Evolutionary conservation across 352 stramenopile genomes (phyloP).

Genomic region (Phytophthora constricta): DNA sequence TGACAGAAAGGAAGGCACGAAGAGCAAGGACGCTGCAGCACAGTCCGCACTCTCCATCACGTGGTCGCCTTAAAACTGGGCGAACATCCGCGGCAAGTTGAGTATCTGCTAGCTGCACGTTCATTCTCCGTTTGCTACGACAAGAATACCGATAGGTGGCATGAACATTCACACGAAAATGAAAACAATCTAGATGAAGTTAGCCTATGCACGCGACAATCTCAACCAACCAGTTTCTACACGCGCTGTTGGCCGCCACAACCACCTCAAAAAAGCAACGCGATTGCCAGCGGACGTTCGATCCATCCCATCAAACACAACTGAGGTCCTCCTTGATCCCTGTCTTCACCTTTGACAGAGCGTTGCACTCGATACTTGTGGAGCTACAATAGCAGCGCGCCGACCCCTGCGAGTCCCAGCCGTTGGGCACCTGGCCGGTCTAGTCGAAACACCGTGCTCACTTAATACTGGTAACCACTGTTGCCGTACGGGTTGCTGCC

Average conservation of each 20-base stretch:
- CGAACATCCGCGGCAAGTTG: no score
- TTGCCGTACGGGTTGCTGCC: constrained; percentile 62
- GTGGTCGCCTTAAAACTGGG: no score
- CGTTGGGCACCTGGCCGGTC: not conserved
- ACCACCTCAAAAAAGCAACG: constrained; percentile 18
- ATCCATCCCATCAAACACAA: constrained; percentile 25
- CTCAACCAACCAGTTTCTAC: constrained; percentile 35
- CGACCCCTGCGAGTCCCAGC: no score
- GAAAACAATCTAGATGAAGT: constrained; percentile 49
- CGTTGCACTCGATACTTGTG: constrained; percentile 19
- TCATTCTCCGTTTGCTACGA: no score
- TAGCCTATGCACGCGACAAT: constrained; percentile 37
- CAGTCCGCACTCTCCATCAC: no score
- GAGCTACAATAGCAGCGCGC: no score
- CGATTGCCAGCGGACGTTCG: constrained; percentile 18
- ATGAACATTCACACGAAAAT: constrained; percentile 29
- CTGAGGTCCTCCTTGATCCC: constrained; percentile 12
- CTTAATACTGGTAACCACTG: constrained; percentile 61
- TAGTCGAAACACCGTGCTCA: constrained; percentile 20
- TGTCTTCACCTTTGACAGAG: constrained; percentile 39
- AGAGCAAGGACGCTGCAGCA: no score
- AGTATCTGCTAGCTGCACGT: no score
- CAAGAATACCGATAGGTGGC: no score
- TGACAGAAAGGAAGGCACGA: no score
- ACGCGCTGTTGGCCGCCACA: constrained; percentile 22